Evolutionary conservation across 805 yeast genomes (phyloP), one percentile per base, ranked within the genome.

Genomic region (Maudiozyma barnettii): DNA sequence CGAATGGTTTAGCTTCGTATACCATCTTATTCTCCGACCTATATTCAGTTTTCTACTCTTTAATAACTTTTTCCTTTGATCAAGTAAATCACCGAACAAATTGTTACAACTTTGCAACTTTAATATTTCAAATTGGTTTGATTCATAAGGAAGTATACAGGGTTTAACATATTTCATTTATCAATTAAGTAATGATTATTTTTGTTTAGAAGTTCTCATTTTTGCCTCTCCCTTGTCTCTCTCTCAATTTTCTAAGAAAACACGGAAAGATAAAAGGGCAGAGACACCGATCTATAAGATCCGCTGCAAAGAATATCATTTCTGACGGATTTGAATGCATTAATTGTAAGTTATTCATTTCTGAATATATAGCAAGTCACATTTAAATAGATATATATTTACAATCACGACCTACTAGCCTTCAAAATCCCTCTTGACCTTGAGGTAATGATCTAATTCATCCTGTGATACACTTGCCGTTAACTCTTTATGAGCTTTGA

Each of bases 381-480:
- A 26, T 6, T 9, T 26, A 26, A 2, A 26, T 12, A 26, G 30
- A 26, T 26, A 26, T 26, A 26, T 26, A 33, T 33, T 33, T 33
- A 14, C 16, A 33, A 2, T 9, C 16, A 33, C n/a, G 16, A 8
- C 19, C 36, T 33, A 8, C 10, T 16, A 33, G 9, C 36, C 36
- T 64, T 88, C 96, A 61, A 91, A 91, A 56, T 78, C 82, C 54
- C 79, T 76, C 51, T 95, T 77, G n/a, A 93, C 84, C 42, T 77
- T 66, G 56, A 82, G 68, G 59, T 93, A 93, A 57, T 91, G 98
- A 22, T 74, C 74, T 44, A 93, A 71, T 59, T 93, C 99, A 31
- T 87, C 95, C 2, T 79, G 80, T 43, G 95, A 84, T 9, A 93
- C 97, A 38, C 93, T 81, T 0, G 98, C 95, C 20, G 77, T 73